A percentile compares a stretch with the other conserved stretches of the same genome.
phyloP scores from a whole-genome alignment of 352 stramenopile species.

The Globisporangium heterothallicum region DNA sequence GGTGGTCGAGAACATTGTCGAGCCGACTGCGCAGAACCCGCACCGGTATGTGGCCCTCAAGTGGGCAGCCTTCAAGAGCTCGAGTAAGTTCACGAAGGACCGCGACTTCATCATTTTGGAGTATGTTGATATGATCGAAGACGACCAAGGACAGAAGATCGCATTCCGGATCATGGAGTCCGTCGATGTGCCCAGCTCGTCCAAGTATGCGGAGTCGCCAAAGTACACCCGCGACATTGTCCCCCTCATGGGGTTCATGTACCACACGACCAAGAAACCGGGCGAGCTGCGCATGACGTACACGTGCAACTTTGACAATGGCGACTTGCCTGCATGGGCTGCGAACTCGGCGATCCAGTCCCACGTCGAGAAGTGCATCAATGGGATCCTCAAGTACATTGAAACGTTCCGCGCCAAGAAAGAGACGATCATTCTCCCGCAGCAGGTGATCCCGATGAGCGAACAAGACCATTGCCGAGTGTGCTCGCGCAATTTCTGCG shows the following conservation, averaged over 20 bases:
- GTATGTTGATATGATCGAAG: conserved; percentile 87
- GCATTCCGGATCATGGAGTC: conserved; percentile 84
- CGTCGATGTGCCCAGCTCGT: conserved; percentile 60
- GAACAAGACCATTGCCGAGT: conserved; percentile 68
- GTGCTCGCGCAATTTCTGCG: conserved; percentile 73
- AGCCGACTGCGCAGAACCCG: conserved; percentile 52
- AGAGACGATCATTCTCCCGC: conserved; percentile 67
- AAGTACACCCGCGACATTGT: conserved; percentile 73
- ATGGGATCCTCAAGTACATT: conserved; percentile 84
- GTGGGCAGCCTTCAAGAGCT: conserved; percentile 85
- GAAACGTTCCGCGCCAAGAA: conserved; percentile 65
- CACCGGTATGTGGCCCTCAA: conserved; percentile 81
- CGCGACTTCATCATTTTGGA: conserved; percentile 81
- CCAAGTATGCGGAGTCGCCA: conserved; percentile 44
- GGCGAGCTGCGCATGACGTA: conserved; percentile 84
- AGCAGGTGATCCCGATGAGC: conserved; percentile 70
- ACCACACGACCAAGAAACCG: conserved; percentile 73
- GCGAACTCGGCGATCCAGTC: conserved; percentile 83
- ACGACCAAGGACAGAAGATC: conserved; percentile 78
- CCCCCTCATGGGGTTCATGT: conserved; percentile 84
- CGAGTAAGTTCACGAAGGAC: conserved; percentile 69
- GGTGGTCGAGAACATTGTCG: conserved; percentile 77
- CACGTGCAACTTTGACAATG: conserved; percentile 85
- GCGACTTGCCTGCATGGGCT: conserved; percentile 74
- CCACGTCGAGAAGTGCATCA: conserved; percentile 84